phyloP scores from a whole-genome alignment of 257 asterid species.

The Solanum piurae region DNA sequence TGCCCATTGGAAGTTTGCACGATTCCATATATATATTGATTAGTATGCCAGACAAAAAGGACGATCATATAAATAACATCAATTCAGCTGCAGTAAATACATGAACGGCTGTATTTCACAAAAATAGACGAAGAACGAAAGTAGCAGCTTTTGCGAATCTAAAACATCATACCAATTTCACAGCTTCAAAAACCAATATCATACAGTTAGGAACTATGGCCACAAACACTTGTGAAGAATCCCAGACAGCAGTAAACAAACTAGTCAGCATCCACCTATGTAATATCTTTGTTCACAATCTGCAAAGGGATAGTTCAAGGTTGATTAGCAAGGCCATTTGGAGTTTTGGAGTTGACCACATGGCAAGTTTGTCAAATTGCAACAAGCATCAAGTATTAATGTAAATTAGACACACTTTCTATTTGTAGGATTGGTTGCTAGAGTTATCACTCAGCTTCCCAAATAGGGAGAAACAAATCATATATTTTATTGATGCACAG shows the following conservation, averaged over 20 bases:
- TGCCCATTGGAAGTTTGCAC: no score
- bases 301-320: constrained; percentile 19
- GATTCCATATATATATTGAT: background rate
- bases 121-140: no score
- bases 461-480: background rate
- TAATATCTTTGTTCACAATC: constrained; percentile 63
- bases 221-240: no score
- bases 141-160: no score
- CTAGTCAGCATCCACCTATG: constrained; percentile 2
- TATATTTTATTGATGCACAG: background rate
- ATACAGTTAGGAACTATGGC: no score
- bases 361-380: background rate
- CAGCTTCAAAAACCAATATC: no score
- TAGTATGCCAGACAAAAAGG: background rate
- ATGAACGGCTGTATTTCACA: no score
- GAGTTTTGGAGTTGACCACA: background rate
- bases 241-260: no score
- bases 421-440: background rate
- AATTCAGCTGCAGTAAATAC: background rate
- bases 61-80: background rate
- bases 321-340: background rate
- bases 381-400: background rate
- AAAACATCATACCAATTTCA: no score
- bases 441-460: background rate
- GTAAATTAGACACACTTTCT: background rate